Evolutionary conservation across 495 filamentous ascomycete species (phyloP).

Genomic region (Penicillium maclennaniae): DNA sequence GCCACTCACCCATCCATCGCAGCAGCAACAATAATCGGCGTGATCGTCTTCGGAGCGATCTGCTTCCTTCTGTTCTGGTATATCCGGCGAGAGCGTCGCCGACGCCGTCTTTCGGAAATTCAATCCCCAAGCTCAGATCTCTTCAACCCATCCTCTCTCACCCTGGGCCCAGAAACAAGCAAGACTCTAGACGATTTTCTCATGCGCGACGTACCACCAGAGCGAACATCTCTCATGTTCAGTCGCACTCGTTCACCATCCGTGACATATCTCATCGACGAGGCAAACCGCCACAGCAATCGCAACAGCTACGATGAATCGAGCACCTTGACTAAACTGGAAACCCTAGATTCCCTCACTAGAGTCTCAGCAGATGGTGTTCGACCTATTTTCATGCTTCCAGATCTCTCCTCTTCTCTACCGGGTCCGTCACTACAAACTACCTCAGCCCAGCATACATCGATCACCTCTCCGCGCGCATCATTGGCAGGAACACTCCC

Average conservation of each 20-base stretch:
- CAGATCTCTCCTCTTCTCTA: background rate
- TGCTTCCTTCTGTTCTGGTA: conserved; percentile 14
- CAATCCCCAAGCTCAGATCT: conserved; percentile 6
- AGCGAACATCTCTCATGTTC: conserved; percentile 29
- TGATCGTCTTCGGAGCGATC: conserved; percentile 1
- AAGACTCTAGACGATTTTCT: conserved; percentile 19
- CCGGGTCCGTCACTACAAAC: background rate
- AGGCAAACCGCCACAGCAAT: conserved; percentile 5
- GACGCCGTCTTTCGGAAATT: background rate
- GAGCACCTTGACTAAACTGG: conserved; percentile 9
- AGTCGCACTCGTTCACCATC: conserved; percentile 26
- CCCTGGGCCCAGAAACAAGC: conserved; percentile 18
- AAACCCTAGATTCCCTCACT: conserved; percentile 5
- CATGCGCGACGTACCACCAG: conserved; percentile 21
- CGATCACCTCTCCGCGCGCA: background rate
- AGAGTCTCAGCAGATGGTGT: conserved; percentile 7
- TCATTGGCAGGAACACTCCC: background rate
- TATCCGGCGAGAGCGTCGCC: conserved; percentile 2
- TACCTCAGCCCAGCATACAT: background rate
- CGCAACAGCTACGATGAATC: conserved; percentile 9
- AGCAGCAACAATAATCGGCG: conserved; percentile 8
- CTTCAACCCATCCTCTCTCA: conserved; percentile 17
- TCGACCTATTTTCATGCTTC: conserved; percentile 1
- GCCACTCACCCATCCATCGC: conserved; percentile 5
- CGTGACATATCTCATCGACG: conserved; percentile 19